Conservation (phyloP, 495 filamentous ascomycete genomes). For the Aspergillus leporis region DNA sequence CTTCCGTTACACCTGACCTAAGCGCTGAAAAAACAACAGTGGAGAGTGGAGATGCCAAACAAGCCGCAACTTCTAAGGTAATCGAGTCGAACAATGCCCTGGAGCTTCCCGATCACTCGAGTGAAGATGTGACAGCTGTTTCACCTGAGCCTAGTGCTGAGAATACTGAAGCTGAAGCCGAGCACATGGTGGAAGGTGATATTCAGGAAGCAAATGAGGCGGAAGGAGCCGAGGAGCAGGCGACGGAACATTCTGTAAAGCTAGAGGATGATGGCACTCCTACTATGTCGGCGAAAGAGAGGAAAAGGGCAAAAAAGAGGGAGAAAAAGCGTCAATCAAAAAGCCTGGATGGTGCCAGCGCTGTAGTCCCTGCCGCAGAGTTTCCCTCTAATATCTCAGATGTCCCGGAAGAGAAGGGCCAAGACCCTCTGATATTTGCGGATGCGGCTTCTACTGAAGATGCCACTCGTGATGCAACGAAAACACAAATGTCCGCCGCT, state of each 20-base stretch:
- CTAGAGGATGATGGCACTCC: conserved; percentile 23
- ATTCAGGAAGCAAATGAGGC: conserved; percentile 16
- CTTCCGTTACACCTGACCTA: conserved; percentile 12
- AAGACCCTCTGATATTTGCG: conserved; percentile 9
- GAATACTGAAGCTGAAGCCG: conserved; percentile 17
- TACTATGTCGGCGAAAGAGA: conserved; percentile 39
- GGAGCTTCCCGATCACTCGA: conserved; percentile 9
- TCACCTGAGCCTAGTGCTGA: conserved; percentile 8
- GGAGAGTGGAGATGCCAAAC: not conserved
- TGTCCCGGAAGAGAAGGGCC: conserved; percentile 11
- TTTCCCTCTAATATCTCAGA: conserved; percentile 3
- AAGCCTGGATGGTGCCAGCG: conserved; percentile 23
- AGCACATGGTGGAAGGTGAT: conserved; percentile 1
- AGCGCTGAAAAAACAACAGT: conserved; percentile 1
- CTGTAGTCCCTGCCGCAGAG: conserved; percentile 7
- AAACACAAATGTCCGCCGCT: conserved; percentile 20
- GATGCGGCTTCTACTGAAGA: conserved; percentile 17
- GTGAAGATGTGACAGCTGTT: conserved; percentile 7
- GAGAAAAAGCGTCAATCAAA: conserved; percentile 47
- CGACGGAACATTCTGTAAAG: conserved; percentile 16
- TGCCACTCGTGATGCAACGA: conserved; percentile 13
- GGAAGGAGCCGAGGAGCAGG: conserved; percentile 7
- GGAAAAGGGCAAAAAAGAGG: conserved; percentile 49
- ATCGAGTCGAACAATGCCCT: not conserved
- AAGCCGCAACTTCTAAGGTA: not conserved